A percentile compares a stretch with the other conserved stretches of the same genome.
Conservation (phyloP, 2,329 filamentous ascomycete species). For the Alternaria ethzedia region DNA sequence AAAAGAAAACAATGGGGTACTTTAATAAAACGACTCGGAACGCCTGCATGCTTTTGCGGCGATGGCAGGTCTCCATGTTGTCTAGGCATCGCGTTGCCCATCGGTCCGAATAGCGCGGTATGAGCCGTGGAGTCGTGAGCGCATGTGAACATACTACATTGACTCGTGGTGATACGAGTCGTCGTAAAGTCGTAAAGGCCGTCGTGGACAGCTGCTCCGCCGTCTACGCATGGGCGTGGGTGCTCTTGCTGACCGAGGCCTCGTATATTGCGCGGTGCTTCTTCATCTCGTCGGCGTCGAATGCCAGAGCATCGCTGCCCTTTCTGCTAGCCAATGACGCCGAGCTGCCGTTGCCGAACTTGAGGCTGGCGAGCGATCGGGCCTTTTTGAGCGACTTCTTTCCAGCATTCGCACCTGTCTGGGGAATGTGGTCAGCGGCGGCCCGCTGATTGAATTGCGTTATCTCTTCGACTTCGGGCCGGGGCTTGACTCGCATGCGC, state of each 20-base stretch:
- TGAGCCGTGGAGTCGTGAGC: slow-evolving; percentile 1
- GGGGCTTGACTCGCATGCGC: slow-evolving; percentile 62
- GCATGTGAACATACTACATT: slow-evolving; percentile 16
- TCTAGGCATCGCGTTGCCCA: slow-evolving; percentile 4
- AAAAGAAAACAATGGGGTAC: slow-evolving; percentile 14
- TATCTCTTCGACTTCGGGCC: slow-evolving; percentile 59
- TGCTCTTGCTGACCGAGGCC: slow-evolving; percentile 25
- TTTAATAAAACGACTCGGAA: slow-evolving; percentile 9
- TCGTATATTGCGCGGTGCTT: slow-evolving; percentile 46
- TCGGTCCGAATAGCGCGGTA: slow-evolving; percentile 6
- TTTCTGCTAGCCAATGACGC: slow-evolving; percentile 42
- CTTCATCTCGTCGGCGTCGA: slow-evolving; percentile 47
- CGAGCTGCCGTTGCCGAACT: slow-evolving; percentile 39
- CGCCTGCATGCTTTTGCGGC: neutral
- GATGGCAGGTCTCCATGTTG: slow-evolving; percentile 2
- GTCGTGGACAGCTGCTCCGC: neutral
- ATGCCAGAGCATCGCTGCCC: slow-evolving; percentile 42
- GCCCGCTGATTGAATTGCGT: slow-evolving; percentile 39
- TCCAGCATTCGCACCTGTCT: slow-evolving; percentile 29
- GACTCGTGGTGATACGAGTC: slow-evolving; percentile 17
- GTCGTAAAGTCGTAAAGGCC: slow-evolving; percentile 26
- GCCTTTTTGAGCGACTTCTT: slow-evolving; percentile 48
- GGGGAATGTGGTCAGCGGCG: slow-evolving; percentile 23
- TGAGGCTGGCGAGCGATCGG: slow-evolving; percentile 42
- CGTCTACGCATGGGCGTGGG: slow-evolving; percentile 8